A percentile compares a stretch with the other conserved stretches of the same genome.
These are phyloP conservation scores for Coemansia sp. DNA, from an alignment of 192 early-diverging fungal species.

Conservation along the genomic window DNA sequence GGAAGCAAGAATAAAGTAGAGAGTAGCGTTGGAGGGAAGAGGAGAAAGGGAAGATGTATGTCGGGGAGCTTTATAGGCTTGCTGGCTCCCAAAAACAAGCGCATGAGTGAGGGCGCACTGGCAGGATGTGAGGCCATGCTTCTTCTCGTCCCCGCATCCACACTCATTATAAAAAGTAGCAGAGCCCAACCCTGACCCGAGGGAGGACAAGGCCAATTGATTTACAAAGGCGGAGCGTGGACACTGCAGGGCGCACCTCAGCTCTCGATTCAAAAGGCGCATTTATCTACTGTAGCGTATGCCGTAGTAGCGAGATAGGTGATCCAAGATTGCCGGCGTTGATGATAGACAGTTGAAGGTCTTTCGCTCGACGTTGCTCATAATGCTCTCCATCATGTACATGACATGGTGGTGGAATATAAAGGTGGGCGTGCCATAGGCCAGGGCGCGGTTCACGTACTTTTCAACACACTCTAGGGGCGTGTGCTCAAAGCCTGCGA, in stretches of 20 bases:
- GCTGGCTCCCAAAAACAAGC: neutral
- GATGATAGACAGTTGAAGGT: constrained; percentile 85
- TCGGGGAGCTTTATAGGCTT: neutral
- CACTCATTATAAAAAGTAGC: neutral
- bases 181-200: neutral
- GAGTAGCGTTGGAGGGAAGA: neutral
- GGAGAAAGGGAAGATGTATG: neutral
- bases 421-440: constrained; percentile 78
- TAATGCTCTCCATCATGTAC: constrained; percentile 87
- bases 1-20: neutral
- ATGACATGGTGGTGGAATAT: constrained; percentile 95
- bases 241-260: neutral
- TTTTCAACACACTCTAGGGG: constrained; percentile 76
- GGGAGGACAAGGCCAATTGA: neutral
- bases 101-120: neutral
- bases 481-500: constrained; percentile 76
- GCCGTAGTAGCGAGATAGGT: constrained; percentile 63
- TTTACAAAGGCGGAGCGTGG: neutral
- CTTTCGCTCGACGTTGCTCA: constrained; percentile 72
- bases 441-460: constrained; percentile 67
- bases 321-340: constrained; percentile 76
- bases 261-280: neutral
- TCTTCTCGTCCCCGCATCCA: neutral
- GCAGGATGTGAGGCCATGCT: neutral
- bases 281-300: constrained; percentile 18